Evolutionary conservation across 2,329 filamentous ascomycete genomes (phyloP), one percentile per base, ranked within the genome.

Genomic region (Rugonectria rugulosa): DNA sequence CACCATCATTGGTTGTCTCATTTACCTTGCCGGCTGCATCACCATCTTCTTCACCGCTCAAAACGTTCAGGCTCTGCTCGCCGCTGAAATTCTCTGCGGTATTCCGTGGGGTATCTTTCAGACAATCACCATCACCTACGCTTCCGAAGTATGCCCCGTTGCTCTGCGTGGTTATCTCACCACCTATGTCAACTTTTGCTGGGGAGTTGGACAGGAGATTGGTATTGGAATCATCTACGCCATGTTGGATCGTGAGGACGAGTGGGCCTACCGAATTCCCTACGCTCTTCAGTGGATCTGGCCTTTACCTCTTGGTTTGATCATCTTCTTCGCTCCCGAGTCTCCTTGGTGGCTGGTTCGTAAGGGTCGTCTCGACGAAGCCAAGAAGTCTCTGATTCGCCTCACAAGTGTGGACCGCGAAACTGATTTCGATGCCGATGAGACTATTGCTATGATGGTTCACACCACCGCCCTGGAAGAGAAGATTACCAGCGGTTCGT

Each of bases 371-470:
- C 75, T 85, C 32, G 83, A 86, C 8, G 86, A 90, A 14, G 89
- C 89, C 24, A 90, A 90, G 75, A 75, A 77, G 41, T 77, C 88
- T 2, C 79, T 91, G 17, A 76, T 88, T 43, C 85, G 88, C 4
- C 77, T 91, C 17, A 90, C 88, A 5, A 88, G 81, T 65, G 65
- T 79, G 12, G 77, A 86, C 60, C 78, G 79, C 49, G 87, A 91
- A 57, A 88, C 85, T 1, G 83, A 88, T 57, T 93, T 95, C 65
- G 85, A 96, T 67, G 84, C 89, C 10, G 89, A 96, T 59, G 91
- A 95, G 75, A 95, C 91, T 0, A 81, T 96, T 44, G 88, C 90
- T 66, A 96, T 96, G 91, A 96, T 97, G 90, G 86, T 92, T 1
- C 91, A 96, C 70, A 97, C 92, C 1, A 93, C 90, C 1, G 88